These are phyloP conservation scores for Calophaca sinica DNA, from an alignment of 306 rosid species.

Conservation along the genomic window DNA sequence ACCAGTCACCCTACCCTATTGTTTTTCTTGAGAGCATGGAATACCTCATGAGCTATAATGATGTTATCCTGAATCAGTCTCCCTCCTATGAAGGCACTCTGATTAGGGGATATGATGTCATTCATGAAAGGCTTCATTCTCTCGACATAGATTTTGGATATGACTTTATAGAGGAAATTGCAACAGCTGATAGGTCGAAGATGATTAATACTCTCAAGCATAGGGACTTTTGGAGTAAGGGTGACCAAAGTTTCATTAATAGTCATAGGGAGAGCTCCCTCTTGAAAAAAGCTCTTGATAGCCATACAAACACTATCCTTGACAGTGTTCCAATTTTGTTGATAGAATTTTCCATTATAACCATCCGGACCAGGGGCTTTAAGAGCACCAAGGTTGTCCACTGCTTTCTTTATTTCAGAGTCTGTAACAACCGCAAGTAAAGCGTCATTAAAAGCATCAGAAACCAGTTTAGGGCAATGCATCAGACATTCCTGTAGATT, in stretches of 20 bases:
- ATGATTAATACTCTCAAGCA: background rate
- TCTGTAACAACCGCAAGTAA: no score
- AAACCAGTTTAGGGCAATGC: no score
- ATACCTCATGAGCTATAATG: background rate
- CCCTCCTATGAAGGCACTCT: background rate
- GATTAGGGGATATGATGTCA: background rate
- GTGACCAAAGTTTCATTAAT: background rate
- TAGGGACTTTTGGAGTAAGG: background rate
- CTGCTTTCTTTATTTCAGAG: no score
- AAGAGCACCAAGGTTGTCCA: no score
- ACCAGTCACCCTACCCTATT: fast-evolving
- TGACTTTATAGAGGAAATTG: background rate
- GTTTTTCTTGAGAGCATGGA: background rate
- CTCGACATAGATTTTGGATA: background rate
- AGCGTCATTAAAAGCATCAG: background rate
- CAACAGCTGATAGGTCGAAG: background rate
- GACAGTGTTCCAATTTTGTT: background rate
- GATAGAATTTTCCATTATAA: background rate
- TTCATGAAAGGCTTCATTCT: background rate
- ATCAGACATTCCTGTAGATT: no score
- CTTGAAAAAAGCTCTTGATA: no score
- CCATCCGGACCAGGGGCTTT: no score
- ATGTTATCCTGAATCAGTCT: background rate
- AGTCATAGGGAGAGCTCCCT: no score
- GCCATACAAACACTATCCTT: background rate